Conservation (phyloP, 1,284 basidiomycete genomes). For the Cryptococcus hybrid region DNA sequence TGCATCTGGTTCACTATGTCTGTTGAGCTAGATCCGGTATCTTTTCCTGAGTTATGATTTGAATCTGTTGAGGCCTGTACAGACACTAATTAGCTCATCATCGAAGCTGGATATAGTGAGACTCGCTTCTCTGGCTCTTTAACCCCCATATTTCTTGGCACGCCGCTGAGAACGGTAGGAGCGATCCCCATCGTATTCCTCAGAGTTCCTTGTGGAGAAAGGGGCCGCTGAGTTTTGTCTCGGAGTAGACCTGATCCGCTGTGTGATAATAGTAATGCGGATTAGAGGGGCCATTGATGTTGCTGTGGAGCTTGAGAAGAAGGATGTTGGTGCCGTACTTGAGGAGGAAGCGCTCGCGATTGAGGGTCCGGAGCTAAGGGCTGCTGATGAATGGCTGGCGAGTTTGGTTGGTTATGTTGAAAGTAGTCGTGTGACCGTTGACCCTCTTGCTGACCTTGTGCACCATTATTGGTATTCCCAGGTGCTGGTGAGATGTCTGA, state of each 20-base stretch:
- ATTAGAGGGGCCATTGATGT: neutral
- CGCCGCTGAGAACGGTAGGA: no score
- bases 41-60: conserved; percentile 10
- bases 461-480: neutral
- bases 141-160: no score
- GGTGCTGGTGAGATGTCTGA: neutral
- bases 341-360: neutral
- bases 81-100: no score
- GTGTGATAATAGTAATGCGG: neutral
- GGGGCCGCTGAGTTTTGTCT: no score
- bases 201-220: no score
- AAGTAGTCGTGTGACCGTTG: neutral
- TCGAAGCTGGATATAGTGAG: no score
- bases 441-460: neutral
- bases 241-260: no score
- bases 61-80: conserved; percentile 9
- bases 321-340: neutral
- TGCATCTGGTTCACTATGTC: conserved; percentile 25
- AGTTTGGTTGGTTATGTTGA: neutral
- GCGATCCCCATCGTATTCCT: no score
- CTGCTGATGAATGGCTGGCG: neutral
- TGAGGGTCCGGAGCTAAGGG: neutral
- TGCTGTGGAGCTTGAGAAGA: neutral
- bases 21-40: neutral
- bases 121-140: no score